These are phyloP conservation scores for Cordyceps farinosa DNA, from an alignment of 2,329 filamentous ascomycete species.

Conservation along the genomic window DNA sequence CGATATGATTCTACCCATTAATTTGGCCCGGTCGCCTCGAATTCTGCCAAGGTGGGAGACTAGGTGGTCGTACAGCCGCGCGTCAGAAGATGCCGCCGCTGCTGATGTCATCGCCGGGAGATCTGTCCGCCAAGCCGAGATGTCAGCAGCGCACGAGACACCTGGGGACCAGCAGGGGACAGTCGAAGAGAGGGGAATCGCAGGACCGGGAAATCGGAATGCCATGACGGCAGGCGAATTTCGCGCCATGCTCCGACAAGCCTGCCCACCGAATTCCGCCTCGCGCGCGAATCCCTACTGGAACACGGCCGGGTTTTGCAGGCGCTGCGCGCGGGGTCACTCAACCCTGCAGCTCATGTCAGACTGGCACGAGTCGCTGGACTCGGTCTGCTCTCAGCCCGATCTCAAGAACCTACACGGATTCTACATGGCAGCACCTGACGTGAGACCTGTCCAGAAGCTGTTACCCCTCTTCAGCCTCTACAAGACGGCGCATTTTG, in stretches of 20 bases:
- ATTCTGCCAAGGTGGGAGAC: slow-evolving; percentile 60
- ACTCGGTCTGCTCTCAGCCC: slow-evolving; percentile 70
- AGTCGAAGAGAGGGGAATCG: neutral
- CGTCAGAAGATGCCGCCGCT: slow-evolving; percentile 11
- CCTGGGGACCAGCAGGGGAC: neutral
- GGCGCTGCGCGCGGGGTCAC: slow-evolving; percentile 59
- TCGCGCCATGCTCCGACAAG: slow-evolving; percentile 41
- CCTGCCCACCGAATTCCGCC: slow-evolving; percentile 61
- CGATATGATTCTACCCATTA: slow-evolving; percentile 82
- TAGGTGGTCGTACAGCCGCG: slow-evolving; percentile 22
- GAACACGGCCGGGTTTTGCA: slow-evolving; percentile 63
- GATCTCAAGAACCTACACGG: slow-evolving; percentile 72
- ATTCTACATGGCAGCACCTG: slow-evolving; percentile 64
- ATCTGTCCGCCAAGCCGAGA: slow-evolving; percentile 13
- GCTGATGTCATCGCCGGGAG: slow-evolving; percentile 17
- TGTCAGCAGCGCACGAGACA: slow-evolving; percentile 10
- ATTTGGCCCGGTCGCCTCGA: slow-evolving; percentile 51
- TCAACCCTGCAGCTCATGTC: slow-evolving; percentile 63
- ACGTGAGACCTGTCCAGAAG: slow-evolving; percentile 58
- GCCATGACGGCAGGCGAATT: slow-evolving; percentile 31
- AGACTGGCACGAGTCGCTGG: slow-evolving; percentile 60
- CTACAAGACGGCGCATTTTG: slow-evolving; percentile 67
- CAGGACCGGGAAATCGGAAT: slow-evolving; percentile 1
- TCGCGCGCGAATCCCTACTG: slow-evolving; percentile 57
- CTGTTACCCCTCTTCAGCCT: slow-evolving; percentile 74